A percentile compares a stretch with the other conserved stretches of the same genome.
Conservation (phyloP, 208 protist species). For the Leishmania martiniquensis region DNA sequence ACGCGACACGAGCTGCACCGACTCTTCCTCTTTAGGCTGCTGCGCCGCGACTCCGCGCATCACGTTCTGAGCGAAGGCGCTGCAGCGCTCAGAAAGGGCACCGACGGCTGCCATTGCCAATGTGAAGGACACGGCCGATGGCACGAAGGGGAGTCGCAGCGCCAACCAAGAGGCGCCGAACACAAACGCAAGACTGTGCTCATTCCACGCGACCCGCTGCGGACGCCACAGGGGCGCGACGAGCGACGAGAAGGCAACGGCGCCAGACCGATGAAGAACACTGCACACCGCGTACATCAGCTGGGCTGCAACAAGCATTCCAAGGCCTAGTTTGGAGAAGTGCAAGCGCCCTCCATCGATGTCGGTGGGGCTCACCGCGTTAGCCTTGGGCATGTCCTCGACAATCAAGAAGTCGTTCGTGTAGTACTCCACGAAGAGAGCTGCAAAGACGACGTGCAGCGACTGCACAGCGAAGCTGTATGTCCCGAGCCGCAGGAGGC, state of each 20-base stretch:
- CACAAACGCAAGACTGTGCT: constrained; percentile 7
- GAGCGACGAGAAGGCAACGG: not conserved
- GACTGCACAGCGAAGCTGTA: constrained; percentile 10
- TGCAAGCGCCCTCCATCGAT: not conserved
- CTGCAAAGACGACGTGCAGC: constrained; percentile 5
- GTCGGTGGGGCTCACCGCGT: not conserved
- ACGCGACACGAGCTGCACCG: not conserved
- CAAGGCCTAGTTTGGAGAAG: constrained; percentile 17
- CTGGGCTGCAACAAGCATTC: constrained; percentile 7
- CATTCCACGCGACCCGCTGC: not conserved
- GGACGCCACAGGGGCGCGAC: not conserved
- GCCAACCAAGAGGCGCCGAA: constrained; percentile 16
- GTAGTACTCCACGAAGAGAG: constrained; percentile 33
- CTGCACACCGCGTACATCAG: not conserved
- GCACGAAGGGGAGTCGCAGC: constrained; percentile 18
- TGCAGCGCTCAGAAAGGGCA: not conserved
- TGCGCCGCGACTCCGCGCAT: constrained; percentile 20
- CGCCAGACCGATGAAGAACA: constrained; percentile 5
- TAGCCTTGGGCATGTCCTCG: not conserved
- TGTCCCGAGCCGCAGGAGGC: constrained; percentile 13
- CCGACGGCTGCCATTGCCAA: not conserved
- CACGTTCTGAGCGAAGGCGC: not conserved
- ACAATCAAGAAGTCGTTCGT: constrained; percentile 17
- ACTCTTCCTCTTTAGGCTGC: constrained; percentile 13
- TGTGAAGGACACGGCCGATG: constrained; percentile 23